These are phyloP conservation scores for Pichia sp. DNA, from an alignment of 1,139 yeast species.

Conservation along the genomic window DNA sequence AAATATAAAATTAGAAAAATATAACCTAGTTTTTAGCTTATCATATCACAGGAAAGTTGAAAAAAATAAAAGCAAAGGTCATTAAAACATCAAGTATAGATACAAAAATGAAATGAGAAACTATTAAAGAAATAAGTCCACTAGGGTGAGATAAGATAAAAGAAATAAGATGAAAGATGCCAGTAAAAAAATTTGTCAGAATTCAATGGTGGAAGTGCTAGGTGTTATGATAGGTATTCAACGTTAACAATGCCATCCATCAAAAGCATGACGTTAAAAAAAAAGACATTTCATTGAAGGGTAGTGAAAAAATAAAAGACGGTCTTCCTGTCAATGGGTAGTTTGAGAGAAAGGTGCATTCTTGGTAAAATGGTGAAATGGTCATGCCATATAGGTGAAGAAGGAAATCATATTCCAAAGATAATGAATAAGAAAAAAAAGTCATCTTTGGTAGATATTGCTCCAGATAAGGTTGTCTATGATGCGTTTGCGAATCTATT, in stretches of 20 bases:
- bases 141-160: background rate
- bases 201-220: no score
- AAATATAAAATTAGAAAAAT: background rate
- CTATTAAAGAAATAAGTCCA: background rate
- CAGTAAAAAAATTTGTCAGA: background rate
- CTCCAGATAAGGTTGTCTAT: background rate
- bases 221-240: background rate
- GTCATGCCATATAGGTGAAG: background rate
- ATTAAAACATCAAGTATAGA: background rate
- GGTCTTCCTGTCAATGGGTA: background rate
- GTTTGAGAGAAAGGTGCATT: background rate
- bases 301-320: background rate
- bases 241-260: background rate
- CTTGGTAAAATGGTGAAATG: background rate
- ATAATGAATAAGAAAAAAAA: background rate
- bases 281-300: background rate
- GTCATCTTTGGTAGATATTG: background rate
- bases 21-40: background rate
- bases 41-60: background rate
- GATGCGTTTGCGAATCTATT: background rate
- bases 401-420: background rate
- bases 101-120: background rate
- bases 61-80: background rate
- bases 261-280: background rate
- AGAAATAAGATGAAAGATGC: background rate